phyloP scores from a whole-genome alignment of 495 filamentous ascomycete species.

The Penicillium diatomitis region DNA sequence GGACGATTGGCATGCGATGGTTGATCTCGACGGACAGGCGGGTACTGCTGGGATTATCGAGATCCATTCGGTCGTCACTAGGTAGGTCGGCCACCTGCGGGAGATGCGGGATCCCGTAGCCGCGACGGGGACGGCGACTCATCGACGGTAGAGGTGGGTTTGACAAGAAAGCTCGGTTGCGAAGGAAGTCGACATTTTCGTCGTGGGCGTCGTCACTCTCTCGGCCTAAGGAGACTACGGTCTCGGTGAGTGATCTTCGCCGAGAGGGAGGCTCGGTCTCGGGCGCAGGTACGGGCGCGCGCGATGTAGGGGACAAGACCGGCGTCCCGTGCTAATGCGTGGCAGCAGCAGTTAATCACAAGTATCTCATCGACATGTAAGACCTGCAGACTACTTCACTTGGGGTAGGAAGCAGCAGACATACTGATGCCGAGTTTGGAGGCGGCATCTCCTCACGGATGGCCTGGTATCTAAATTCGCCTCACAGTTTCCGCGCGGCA shows the following conservation, averaged over 20 bases:
- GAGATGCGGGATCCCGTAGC: conserved; percentile 18
- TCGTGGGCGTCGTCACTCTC: conserved; percentile 47
- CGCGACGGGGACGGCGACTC: conserved; percentile 29
- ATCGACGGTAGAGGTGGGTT: conserved; percentile 25
- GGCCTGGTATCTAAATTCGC: conserved; percentile 10
- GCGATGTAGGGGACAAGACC: conserved; percentile 15
- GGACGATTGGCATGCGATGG: conserved; percentile 35
- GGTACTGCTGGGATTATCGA: conserved; percentile 27
- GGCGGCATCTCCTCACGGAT: conserved; percentile 18
- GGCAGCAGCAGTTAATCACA: neutral
- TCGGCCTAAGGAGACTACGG: conserved; percentile 20
- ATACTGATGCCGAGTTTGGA: conserved; percentile 21
- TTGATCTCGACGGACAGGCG: conserved; percentile 31
- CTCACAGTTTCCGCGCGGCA: neutral
- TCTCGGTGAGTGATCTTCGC: conserved; percentile 34
- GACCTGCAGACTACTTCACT: no score
- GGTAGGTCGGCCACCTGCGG: conserved; percentile 16
- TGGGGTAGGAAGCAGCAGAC: neutral
- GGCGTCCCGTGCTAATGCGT: conserved; percentile 23
- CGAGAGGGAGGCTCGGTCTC: conserved; percentile 13
- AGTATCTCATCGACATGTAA: no score
- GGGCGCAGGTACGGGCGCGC: conserved; percentile 2
- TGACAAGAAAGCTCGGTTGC: conserved; percentile 31
- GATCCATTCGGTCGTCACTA: conserved; percentile 31
- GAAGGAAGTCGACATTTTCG: conserved; percentile 52